Base-by-base conservation (phyloP, 768 basidiomycete genomes). In the Agrocybe praecox region DNA sequence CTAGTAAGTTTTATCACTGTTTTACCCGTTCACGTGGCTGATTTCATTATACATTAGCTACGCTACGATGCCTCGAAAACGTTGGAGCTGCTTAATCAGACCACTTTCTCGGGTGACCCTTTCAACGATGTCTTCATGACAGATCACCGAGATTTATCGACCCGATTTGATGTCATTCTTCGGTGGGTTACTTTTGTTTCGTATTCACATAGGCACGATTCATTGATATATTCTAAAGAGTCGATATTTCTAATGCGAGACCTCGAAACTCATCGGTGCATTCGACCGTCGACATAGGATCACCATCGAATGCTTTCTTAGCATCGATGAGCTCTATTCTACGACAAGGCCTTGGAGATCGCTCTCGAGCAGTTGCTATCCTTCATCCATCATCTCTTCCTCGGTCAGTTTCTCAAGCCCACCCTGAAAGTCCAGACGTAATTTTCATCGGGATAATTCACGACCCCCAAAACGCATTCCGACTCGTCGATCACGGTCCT, bases 401-500 rank as follows among this genome's bases (percentile, higher is more conserved):
- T 17, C 81, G 82, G 9, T 74, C 77, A 17, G 63, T 81, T 34
- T 86, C 78, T 17, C 83, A 88, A 58, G 78, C 81, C 1, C 80
- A 83, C 40, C 85, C 84, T 6, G 74, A 80, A 6, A 77, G 73
- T 14, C 71, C 82, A 0, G 69, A 81, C 21, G 68, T 73, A 2
- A 68, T 95, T 34, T 80, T 83, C 59, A 75, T 98, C 32, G 96
- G 96, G 3, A 70, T 98, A 7, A 72, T 94, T 15, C 84, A 92
- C 62, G 80, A 94, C 63, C 77, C 86, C 0, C 76, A 83, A 7
- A 74, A 90, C 57, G 92, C 94, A 2, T 86, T 87, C 61, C 86
- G 92, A 9, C 84, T 98, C 1, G 90, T 98, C 23, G 97, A 98
- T 64, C 92, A 95, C 59, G 96, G 96, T 2, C 96, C 96, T 1